Evolutionary conservation across 164 flowering plant species (phyloP).

Genomic region (Sextonia rubra): DNA sequence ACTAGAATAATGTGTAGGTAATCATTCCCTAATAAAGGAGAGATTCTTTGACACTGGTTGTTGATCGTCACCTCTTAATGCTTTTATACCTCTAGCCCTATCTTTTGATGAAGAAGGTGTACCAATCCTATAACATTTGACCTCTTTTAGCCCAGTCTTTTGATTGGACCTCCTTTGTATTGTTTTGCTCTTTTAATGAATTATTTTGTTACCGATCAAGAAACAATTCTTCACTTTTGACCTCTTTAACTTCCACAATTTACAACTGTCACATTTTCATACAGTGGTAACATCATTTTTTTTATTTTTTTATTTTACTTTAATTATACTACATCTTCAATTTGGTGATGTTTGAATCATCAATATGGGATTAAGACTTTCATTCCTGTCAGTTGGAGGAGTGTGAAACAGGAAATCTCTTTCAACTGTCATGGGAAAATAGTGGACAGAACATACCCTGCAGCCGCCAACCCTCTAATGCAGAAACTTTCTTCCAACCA

Average conservation of each 20-base stretch:
- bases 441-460: slow-evolving; percentile 33
- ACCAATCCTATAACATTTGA: too few species aligned
- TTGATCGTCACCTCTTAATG: too few species aligned
- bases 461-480: slow-evolving; percentile 35
- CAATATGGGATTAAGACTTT: not conserved
- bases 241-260: not conserved
- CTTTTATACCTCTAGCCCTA: too few species aligned
- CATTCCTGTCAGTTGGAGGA: slow-evolving; percentile 21
- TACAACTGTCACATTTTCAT: not conserved
- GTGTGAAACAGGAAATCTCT: slow-evolving; percentile 10
- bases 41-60: too few species aligned
- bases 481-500: slow-evolving; percentile 57
- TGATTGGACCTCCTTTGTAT: too few species aligned
- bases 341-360: not conserved
- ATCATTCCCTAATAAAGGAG: too few species aligned
- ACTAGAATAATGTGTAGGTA: too few species aligned
- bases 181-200: too few species aligned
- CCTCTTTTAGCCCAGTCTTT: too few species aligned
- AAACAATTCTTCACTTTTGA: not conserved
- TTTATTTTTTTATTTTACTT: not conserved
- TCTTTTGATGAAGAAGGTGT: too few species aligned
- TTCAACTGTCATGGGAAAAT: slow-evolving; percentile 47
- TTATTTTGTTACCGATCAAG: too few species aligned
- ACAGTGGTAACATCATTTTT: not conserved
- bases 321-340: not conserved